phyloP scores from a whole-genome alignment of 2,329 filamentous ascomycete genomes.

The Lasiodiplodia sp. region DNA sequence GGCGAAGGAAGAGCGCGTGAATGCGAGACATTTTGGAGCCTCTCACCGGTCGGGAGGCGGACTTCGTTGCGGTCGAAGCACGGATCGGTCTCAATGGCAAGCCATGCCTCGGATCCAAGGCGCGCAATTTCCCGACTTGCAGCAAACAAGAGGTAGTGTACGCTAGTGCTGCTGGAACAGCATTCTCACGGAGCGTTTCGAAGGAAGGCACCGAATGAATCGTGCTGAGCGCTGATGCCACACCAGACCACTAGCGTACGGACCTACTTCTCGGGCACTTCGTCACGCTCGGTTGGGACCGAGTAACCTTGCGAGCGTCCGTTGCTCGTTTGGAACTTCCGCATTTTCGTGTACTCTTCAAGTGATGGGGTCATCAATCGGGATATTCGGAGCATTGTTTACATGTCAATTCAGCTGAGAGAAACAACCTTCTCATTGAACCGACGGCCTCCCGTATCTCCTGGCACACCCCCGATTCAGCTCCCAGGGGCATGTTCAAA shows the following conservation, averaged over 20 bases:
- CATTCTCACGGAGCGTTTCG: background rate
- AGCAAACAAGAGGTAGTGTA: background rate
- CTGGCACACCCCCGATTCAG: background rate
- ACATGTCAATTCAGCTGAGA: background rate
- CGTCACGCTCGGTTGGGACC: background rate
- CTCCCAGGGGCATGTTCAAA: background rate
- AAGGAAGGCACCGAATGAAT: background rate
- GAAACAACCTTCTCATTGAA: background rate
- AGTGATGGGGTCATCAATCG: background rate
- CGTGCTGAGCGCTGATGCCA: no score
- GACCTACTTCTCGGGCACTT: background rate
- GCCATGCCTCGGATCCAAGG: background rate
- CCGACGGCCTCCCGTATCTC: background rate
- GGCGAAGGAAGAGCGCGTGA: background rate
- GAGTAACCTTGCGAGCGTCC: background rate
- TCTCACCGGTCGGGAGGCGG: background rate
- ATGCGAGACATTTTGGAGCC: background rate
- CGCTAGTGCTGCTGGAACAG: background rate
- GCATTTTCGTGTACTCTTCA: background rate
- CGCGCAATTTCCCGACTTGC: background rate
- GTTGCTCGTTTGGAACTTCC: background rate
- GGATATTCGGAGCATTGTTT: background rate
- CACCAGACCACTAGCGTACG: background rate
- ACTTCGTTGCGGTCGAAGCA: background rate
- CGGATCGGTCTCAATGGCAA: background rate